Conservation (phyloP, 306 rosid species). For the Erythrophleum fordii region DNA sequence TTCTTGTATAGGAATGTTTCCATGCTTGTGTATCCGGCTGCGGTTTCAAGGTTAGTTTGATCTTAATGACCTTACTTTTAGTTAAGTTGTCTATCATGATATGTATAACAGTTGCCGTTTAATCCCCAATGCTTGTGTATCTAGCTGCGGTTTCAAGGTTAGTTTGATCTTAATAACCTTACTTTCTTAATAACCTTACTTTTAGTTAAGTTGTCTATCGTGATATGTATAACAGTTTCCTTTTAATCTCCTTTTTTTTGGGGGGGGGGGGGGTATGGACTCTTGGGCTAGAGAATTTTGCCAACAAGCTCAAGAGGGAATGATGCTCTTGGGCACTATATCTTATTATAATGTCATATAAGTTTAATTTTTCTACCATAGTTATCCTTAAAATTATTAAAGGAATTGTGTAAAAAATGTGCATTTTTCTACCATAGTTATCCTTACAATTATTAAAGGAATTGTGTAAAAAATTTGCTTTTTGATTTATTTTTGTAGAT, state of each 20-base stretch:
- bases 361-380: background rate
- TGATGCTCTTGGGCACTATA: background rate
- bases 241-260: background rate
- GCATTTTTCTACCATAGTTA: too few relatives aligned
- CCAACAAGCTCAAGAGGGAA: background rate
- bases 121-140: slow-evolving; percentile 62
- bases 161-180: slow-evolving; percentile 40
- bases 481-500: background rate
- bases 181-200: too few relatives aligned
- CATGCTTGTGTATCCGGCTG: slow-evolving; percentile 93
- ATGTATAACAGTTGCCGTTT: background rate
- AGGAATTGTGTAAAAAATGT: background rate
- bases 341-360: background rate
- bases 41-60: slow-evolving; percentile 80
- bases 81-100: background rate
- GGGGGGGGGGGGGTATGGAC: background rate
- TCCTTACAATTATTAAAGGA: too few relatives aligned
- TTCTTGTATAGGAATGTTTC: slow-evolving; percentile 74
- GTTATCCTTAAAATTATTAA: background rate
- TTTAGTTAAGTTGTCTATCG: slow-evolving; percentile 6
- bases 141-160: slow-evolving; percentile 95
- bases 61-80: slow-evolving; percentile 14
- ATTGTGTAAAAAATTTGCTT: too few relatives aligned
- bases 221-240: background rate
- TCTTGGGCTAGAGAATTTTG: background rate